Percentiles rank a stretch among this genome's conserved stretches.
Evolutionary conservation across 225 moss, liverwort and hornwort genomes (phyloP).

Genomic region (Neckera pumila): DNA sequence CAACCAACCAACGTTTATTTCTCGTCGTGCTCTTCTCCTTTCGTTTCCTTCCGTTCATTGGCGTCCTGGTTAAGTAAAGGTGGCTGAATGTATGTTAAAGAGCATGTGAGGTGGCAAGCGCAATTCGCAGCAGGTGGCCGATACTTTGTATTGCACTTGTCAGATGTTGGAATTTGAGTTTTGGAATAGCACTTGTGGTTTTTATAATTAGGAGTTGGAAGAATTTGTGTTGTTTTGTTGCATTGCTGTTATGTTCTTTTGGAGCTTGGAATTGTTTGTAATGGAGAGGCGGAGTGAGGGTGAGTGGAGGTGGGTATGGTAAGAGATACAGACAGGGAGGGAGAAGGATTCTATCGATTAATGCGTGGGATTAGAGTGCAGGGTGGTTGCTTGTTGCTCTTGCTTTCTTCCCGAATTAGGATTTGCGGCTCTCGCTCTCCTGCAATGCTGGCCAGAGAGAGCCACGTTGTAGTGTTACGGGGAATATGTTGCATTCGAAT

Average conservation of each 20-base stretch:
- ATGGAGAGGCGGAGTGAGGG: neutral
- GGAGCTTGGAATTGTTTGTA: neutral
- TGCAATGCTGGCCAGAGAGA: constrained; percentile 45
- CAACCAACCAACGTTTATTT: neutral
- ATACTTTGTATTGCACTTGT: neutral
- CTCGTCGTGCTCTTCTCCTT: neutral
- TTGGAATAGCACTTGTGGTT: neutral
- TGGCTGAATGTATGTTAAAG: neutral
- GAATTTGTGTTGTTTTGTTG: neutral
- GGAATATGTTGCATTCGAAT: constrained; percentile 23
- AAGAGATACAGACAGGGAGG: neutral
- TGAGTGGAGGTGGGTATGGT: neutral
- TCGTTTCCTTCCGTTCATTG: neutral
- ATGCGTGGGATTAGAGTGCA: neutral
- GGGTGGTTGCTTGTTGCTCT: neutral
- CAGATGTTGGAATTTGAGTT: neutral
- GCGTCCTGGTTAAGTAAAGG: neutral
- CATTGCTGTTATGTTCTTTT: neutral
- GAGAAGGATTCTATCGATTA: neutral
- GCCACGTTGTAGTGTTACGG: constrained; percentile 25
- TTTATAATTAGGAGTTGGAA: neutral
- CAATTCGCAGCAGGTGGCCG: neutral
- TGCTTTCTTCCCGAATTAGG: neutral
- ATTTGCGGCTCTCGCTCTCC: neutral
- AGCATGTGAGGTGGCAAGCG: constrained; percentile 5